phyloP scores from a whole-genome alignment of 2,329 filamentous ascomycete genomes.

The Sporothrix humicola region DNA sequence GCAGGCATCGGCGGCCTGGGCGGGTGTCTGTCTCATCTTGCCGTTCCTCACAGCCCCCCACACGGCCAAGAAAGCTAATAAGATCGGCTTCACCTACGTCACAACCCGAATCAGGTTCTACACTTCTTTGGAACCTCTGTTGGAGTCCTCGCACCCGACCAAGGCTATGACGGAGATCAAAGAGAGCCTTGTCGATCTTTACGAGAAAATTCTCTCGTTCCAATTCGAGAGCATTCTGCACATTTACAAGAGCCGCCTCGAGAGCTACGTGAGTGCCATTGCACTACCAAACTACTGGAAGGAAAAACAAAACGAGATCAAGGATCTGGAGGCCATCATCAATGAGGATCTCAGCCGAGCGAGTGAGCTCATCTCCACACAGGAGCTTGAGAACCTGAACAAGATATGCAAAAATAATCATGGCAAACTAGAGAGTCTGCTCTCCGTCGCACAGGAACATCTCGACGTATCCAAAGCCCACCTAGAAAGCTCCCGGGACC shows the following conservation, averaged over 20 bases:
- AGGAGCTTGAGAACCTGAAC: slow-evolving; percentile 31
- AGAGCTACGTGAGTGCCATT: slow-evolving; percentile 35
- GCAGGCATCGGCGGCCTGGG: slow-evolving; percentile 44
- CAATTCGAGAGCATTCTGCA: slow-evolving; percentile 45
- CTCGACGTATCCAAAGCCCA: background rate
- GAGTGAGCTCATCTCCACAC: slow-evolving; percentile 20
- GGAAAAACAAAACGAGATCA: slow-evolving; percentile 33
- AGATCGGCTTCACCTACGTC: slow-evolving; percentile 46
- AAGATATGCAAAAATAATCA: background rate
- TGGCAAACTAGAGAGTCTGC: background rate
- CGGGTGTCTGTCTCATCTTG: slow-evolving; percentile 48
- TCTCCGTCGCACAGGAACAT: background rate
- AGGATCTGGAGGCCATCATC: slow-evolving; percentile 25
- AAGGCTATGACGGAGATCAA: slow-evolving; percentile 34
- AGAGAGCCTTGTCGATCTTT: slow-evolving; percentile 42
- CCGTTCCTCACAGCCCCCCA: slow-evolving; percentile 45
- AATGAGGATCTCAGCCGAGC: slow-evolving; percentile 26
- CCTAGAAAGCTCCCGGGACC: background rate
- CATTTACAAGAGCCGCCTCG: slow-evolving; percentile 41
- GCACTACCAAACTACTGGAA: slow-evolving; percentile 38
- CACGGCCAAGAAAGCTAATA: slow-evolving; percentile 43
- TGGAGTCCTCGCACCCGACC: slow-evolving; percentile 35
- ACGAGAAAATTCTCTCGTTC: slow-evolving; percentile 46
- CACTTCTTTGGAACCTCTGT: slow-evolving; percentile 41
- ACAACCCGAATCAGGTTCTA: slow-evolving; percentile 46